Evolutionary conservation across 208 protist genomes (phyloP), one percentile per base, ranked within the genome.

Genomic region (Acanthamoeba royreba): DNA sequence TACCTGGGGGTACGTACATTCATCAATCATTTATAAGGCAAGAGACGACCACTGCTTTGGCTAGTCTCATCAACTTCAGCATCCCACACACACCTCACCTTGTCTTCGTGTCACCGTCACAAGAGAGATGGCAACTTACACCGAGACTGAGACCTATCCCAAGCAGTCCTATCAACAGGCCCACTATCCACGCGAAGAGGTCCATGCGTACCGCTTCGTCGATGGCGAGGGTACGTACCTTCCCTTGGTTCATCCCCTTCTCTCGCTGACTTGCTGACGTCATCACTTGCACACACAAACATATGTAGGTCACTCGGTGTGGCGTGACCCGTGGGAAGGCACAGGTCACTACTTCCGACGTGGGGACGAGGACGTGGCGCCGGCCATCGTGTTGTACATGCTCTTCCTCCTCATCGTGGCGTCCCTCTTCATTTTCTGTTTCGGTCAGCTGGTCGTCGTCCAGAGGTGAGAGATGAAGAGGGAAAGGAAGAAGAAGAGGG

Each of bases 291-390:
- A n/a, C n/a, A n/a, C n/a, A n/a, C n/a, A n/a, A n/a, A n/a, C n/a
- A n/a, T n/a, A n/a, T n/a, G n/a, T n/a, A 83, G 72, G 72, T 38
- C 72, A 43, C 4, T 52, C 72, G 17, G 45, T 11, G 2, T 83
- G 72, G 72, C 40, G 45, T 35, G 83, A 90, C 43, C 83, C 83
- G 55, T 90, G 83, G 83, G 83, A 90, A 25, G 31, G 31, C 15
- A 49, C 52, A 2, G 49, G 81, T 1, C 35, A 88, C 22, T 88
- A 88, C 46, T 88, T 66, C 83, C 47, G 83, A 42, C 55, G 83
- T 25, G 49, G 83, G 2, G 83, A 90, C 8, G 83, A 90, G 19
- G 83, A 90, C 83, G 47, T 66, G 35, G 40, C 66, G 47, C 83
- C 83, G 0, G 83, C 83, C 1, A 31, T 90, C 0, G 33, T 90